Base-by-base conservation (phyloP, 2,329 filamentous ascomycete species). In the Colletotrichum sp. region DNA sequence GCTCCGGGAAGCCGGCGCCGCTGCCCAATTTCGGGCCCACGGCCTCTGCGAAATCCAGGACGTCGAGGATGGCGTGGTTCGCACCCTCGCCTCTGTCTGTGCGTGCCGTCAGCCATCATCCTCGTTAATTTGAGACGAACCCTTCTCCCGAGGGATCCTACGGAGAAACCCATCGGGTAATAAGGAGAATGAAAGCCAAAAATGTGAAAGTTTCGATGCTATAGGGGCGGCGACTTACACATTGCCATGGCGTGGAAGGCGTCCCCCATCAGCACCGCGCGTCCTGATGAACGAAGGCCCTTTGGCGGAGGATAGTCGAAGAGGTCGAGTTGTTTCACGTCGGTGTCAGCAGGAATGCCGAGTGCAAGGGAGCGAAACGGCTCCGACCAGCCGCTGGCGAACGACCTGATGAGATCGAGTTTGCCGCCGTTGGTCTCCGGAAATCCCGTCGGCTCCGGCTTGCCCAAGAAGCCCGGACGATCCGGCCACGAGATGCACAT, bases 171-270 rank as follows among this genome's bases (percentile, higher is more conserved):
- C 32, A 13, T 61, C 36, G 36, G 8, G 6, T 66, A 58, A 66
- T 66, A 30, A 52, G 58, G 18, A 32, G 55, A n/a, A 79, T 30
- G 38, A 32, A 21, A 38, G 32, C 61, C 21, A 38, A 18, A 34
- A 34, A n/a, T 18, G 8, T 21, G 58, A 21, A 21, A n/a, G 30
- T 6, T 36, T 36, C 26, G 8, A 61, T 21, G 43, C 43, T 36
- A 6, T 21, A n/a, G 18, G 32, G 26, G 26, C 18, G 10, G 9
- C 2, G 1, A 21, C 89, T 81, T 85, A 91, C 89, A 91, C 90
- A 91, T 91, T 1, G 88, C 87, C 90, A 92, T 92, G 0, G 88
- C 85, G 79, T 92, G 90, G 5, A 90, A 84, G 0, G 90, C 87
- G 80, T 92, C 90, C 1, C 90, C 90, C 73, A 90, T 84, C 2